Evolutionary conservation across 495 filamentous ascomycete species (phyloP), one percentile per base, ranked within the genome.

Genomic region (Neurospora sp.): DNA sequence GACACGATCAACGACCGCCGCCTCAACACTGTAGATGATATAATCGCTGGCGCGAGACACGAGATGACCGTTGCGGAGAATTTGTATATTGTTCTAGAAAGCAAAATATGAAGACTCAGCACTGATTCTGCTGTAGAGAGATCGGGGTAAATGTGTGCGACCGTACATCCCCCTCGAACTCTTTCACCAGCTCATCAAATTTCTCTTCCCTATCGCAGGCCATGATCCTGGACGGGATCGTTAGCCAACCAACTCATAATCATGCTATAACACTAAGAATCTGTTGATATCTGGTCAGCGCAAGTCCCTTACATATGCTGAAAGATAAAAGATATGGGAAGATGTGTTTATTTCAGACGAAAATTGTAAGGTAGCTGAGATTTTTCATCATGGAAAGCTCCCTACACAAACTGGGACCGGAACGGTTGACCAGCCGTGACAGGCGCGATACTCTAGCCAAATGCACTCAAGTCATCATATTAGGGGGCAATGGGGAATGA

Each of bases 391-490:
- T 89, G 92, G 94, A 93, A 87, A 86, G 83, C 73, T 73, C 78
- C 71, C 71, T 73, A 73, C 71, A 73, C 73, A 42, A 62, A 69
- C 76, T 71, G 76, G 79, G 78, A 72, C 83, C 79, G 85, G 76
- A 82, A 86, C 77, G 82, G 81, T 75, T 74, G 71, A 75, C 77
- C 82, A 74, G 69, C 74, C 73, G 71, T 71, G 76, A 80, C 78
- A 80, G 86, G 82, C 78, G 80, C 87, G 89, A 93, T 96, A 87
- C 94, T 98, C 94, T 93, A 98, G 94, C 94, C 94, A 98, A 98
- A 98, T 98, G 94, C 94, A 92, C 94, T 98, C 94, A 93, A 92
- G 93, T 98, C 94, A 98, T 97, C 94, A 95, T 94, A 79, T 80
- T 73, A 78, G 42, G 73, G 76, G 76, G 73, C 54, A 69, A 70